Base-by-base conservation (phyloP, 139 green algal species). In the Tetratostichococcus sp. region DNA sequence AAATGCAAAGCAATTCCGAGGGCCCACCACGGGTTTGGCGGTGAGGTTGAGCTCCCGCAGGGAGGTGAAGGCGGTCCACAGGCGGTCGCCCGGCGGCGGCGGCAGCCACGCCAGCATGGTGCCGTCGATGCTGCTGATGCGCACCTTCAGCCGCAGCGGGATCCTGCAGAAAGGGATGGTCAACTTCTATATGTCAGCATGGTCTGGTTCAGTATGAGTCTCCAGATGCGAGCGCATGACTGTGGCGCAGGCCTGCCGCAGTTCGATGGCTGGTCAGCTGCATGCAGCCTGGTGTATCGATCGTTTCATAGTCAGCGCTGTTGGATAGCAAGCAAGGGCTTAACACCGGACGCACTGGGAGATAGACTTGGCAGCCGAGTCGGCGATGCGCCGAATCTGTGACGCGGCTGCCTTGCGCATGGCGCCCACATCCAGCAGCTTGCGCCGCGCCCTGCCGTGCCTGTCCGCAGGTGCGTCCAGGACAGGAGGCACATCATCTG, bases 51-150 rank as follows among this genome's bases (percentile, higher is more conserved):
- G 74, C 22, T 72, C 65, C 16, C 83, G 85, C 22, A 81, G 67
- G 1, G 71, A 31, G 30, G 88, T 42, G 76, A 90, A 90, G 26
- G 77, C 78, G 57, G 73, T 86, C 69, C 85, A 90, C 8, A 86
- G 70, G 32, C 85, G 80, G 67, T 89, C 75, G 43, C 84, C 84
- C 0, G 85, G 85, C 0, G 85, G 83, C 4, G 85, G 85, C 25
- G 85, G 85, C 35, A 90, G 33, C 83, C 83, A 90, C 19, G 69
- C 80, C 50, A 62, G 67, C 70, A 90, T 68, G 0, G 72, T 72
- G 32, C 83, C 85, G 71, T 84, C 70, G 34, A 90, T 70, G 22
- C 62, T 16, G 26, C 65, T 75, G 30, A 90, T 82, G 14, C 76
- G 75, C 69, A 90, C 62, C 43, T 72, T 76, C 26, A 90, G 30